A percentile compares a stretch with the other conserved stretches of the same genome.
Conservation (phyloP, 2,329 filamentous ascomycete species). For the Cordyceps militaris region DNA sequence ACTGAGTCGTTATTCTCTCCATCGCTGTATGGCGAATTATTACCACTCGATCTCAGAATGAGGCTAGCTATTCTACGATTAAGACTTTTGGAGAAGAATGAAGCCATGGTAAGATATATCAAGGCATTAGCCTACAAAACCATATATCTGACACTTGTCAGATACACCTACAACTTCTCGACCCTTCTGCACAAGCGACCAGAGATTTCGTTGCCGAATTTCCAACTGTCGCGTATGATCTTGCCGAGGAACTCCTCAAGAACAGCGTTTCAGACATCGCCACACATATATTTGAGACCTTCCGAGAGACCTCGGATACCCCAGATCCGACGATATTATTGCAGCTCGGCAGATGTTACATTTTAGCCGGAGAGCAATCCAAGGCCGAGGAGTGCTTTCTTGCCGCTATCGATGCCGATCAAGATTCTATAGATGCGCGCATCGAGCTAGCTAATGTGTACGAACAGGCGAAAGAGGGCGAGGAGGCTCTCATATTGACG, state of each 20-base stretch:
- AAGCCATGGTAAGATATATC: slow-evolving; percentile 59
- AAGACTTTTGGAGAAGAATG: slow-evolving; percentile 57
- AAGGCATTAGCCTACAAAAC: slow-evolving; percentile 12
- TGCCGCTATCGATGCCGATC: slow-evolving; percentile 64
- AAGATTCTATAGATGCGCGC: slow-evolving; percentile 66
- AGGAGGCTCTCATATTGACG: slow-evolving; percentile 70
- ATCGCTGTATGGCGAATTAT: slow-evolving; percentile 59
- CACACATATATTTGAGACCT: slow-evolving; percentile 49
- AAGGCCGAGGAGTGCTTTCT: slow-evolving; percentile 74
- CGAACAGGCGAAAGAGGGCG: slow-evolving; percentile 63
- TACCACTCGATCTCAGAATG: slow-evolving; percentile 76
- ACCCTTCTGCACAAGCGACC: slow-evolving; percentile 48
- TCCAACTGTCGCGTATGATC: slow-evolving; percentile 71
- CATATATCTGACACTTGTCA: slow-evolving; percentile 23
- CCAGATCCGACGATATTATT: slow-evolving; percentile 47
- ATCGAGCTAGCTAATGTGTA: slow-evolving; percentile 79
- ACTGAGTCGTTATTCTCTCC: slow-evolving; percentile 41
- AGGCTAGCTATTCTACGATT: slow-evolving; percentile 82
- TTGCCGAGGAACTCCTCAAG: slow-evolving; percentile 39
- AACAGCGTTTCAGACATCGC: slow-evolving; percentile 31
- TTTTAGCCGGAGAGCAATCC: slow-evolving; percentile 52
- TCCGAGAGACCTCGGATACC: slow-evolving; percentile 41
- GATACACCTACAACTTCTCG: slow-evolving; percentile 63
- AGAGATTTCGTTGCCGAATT: slow-evolving; percentile 54
- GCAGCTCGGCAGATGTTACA: slow-evolving; percentile 61